Base-by-base conservation (phyloP, 441 rosid genomes). In the Pelargonium citronellum region DNA sequence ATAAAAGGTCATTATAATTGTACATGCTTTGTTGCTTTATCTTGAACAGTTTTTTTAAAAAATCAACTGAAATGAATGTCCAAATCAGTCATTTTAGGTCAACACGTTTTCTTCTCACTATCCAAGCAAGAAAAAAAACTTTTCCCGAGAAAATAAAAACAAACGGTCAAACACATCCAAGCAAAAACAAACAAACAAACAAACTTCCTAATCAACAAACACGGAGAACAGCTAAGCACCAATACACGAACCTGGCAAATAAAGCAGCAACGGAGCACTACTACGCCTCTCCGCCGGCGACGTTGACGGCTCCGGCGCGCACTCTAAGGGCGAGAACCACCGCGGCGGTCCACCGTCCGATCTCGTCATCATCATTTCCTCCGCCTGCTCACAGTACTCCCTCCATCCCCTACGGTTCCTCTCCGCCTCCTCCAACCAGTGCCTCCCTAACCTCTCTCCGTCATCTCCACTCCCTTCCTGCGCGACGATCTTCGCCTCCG, bases 241-340 rank as follows among this genome's bases (percentile, higher is more conserved):
- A 37, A 13, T 13, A 12, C 55, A 57, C 78, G 60, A 64, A 84
- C 94, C 96, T 19, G 96, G 91, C 71, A 87, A 80, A 79, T 77
- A 87, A 13, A 92, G 89, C 55, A 92, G 95, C 64, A 90, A 73
- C 9, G 97, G 97, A 30, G 91, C 82, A 12, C 85, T 78, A 10
- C 79, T 75, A 63, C 77, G 30, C 43, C 60, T 84, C 39, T 82
- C 75, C 55, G 15, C 6, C 24, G 24, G 24, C 24, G n/a, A n/a
- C 46, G 46, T 41, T 0, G 7, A 7, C 47, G 47, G 7, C 49
- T 0, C 49, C 7, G 58, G 58, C 61, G 84, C 81, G 73, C 86
- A 84, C 68, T 86, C 91, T 49, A 85, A 60, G 64, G 96, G 98
- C 73, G 94, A 85, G 81, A 90, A 90, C 95, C 98, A 90, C 66